phyloP scores from a whole-genome alignment of 805 yeast genomes.

The Yarrowia porcina region DNA sequence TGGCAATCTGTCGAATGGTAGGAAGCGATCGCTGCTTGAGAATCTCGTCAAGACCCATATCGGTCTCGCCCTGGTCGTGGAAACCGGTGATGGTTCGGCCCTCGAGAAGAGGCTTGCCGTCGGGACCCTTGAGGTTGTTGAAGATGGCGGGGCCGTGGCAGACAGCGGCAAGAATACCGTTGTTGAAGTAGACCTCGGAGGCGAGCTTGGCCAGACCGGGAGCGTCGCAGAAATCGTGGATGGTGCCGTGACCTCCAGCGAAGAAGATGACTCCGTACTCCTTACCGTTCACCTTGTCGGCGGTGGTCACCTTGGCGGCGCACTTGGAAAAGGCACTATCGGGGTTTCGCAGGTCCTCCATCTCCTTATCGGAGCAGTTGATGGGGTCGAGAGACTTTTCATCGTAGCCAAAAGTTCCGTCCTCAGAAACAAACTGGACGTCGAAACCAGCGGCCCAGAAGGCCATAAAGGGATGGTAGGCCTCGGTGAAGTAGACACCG shows the following conservation, averaged over 20 bases:
- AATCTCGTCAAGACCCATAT: constrained; percentile 34
- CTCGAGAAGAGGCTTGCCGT: constrained; percentile 47
- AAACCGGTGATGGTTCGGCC: constrained; percentile 62
- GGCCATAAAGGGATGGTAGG: constrained; percentile 53
- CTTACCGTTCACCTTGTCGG: constrained; percentile 62
- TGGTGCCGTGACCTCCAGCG: constrained; percentile 65
- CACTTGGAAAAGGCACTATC: constrained; percentile 55
- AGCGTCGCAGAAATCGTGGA: constrained; percentile 54
- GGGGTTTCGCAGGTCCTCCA: constrained; percentile 18
- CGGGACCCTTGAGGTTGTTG: constrained; percentile 44
- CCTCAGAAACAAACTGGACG: constrained; percentile 57
- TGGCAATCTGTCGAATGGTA: constrained; percentile 35
- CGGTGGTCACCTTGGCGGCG: constrained; percentile 81
- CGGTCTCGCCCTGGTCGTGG: constrained; percentile 52
- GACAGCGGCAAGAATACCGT: constrained; percentile 60
- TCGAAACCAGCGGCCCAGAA: constrained; percentile 50
- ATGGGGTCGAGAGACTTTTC: constrained; percentile 46
- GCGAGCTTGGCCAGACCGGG: constrained; percentile 47
- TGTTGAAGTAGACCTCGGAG: constrained; percentile 46
- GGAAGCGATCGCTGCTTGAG: constrained; percentile 41
- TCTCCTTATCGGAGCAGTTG: constrained; percentile 1
- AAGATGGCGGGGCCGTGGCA: constrained; percentile 68
- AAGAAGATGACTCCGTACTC: constrained; percentile 57
- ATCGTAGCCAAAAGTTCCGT: constrained; percentile 55
- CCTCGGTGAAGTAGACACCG: constrained; percentile 61